These are phyloP conservation scores for Phlebiopsis gigantea DNA, from an alignment of 768 basidiomycete genomes.

Conservation along the genomic window DNA sequence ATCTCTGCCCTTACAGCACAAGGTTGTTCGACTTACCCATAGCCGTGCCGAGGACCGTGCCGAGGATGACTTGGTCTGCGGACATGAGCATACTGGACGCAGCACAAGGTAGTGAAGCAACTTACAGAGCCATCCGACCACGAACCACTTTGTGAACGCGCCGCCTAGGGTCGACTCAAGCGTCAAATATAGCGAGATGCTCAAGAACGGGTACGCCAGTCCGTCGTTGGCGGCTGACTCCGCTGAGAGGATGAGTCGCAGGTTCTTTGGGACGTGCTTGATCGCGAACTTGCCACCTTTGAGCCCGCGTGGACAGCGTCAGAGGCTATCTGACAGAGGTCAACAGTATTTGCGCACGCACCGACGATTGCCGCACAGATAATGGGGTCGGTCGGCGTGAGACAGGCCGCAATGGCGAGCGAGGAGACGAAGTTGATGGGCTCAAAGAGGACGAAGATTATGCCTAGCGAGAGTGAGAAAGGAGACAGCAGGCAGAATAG, in stretches of 20 bases:
- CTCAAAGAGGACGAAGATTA: constrained; percentile 73
- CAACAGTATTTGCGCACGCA: constrained; percentile 14
- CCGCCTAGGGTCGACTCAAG: constrained; percentile 54
- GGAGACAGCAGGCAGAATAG: not conserved
- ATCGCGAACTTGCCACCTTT: constrained; percentile 67
- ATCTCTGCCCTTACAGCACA: no score
- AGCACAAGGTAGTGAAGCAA: constrained; percentile 11
- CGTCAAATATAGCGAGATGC: constrained; percentile 80
- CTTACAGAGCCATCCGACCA: constrained; percentile 78
- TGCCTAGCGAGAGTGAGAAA: constrained; percentile 30
- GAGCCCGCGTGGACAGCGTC: not conserved
- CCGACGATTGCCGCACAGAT: constrained; percentile 82
- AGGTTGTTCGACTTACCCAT: constrained; percentile 27
- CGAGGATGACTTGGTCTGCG: constrained; percentile 77
- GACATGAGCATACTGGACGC: constrained; percentile 1
- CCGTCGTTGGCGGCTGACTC: constrained; percentile 97
- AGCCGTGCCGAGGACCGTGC: constrained; percentile 61
- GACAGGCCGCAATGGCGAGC: constrained; percentile 82
- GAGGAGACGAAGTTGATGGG: constrained; percentile 65
- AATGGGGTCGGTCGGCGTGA: constrained; percentile 94
- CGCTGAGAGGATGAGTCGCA: constrained; percentile 77
- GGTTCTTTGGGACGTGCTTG: constrained; percentile 64
- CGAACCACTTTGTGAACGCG: constrained; percentile 81
- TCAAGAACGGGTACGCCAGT: constrained; percentile 88
- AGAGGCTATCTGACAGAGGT: not conserved